Percentiles rank a stretch among this genome's conserved stretches.
Conservation (phyloP, 139 green algal genomes). For the Gonium pectorale region DNA sequence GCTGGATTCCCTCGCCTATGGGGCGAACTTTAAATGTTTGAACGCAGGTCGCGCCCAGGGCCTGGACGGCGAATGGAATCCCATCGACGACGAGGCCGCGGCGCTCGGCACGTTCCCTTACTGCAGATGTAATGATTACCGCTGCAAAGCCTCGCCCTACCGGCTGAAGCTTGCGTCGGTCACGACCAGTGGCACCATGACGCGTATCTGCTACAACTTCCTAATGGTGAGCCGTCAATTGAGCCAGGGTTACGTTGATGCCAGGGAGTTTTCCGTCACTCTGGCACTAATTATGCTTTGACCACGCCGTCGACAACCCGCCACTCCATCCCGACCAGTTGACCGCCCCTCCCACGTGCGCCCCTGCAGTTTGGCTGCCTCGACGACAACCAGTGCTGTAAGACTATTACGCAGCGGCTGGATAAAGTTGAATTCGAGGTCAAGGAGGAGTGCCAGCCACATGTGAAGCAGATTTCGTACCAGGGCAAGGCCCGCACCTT, state of each 20-base stretch:
- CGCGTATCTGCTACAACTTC: conserved; percentile 18
- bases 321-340: too few relatives aligned
- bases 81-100: not conserved
- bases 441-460: not conserved
- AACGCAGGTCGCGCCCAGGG: not conserved
- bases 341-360: too few relatives aligned
- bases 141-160: conserved; percentile 30
- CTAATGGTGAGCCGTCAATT: conserved; percentile 16
- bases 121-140: conserved; percentile 37
- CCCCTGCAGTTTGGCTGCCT: conserved; percentile 7
- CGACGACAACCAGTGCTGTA: conserved; percentile 30
- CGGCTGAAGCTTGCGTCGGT: not conserved
- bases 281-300: not conserved
- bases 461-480: conserved; percentile 16
- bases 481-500: conserved; percentile 16
- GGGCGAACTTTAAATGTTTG: not conserved
- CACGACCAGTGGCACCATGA: not conserved
- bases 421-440: conserved; percentile 39
- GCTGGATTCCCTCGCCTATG: not conserved
- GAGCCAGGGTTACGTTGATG: too few relatives aligned
- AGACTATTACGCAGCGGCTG: not conserved
- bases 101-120: conserved; percentile 11
- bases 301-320: too few relatives aligned
- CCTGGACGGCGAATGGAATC: conserved; percentile 5
- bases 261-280: too few relatives aligned